These are phyloP conservation scores for Colletotrichum viniferum DNA, from an alignment of 2,329 filamentous ascomycete species.

Conservation along the genomic window DNA sequence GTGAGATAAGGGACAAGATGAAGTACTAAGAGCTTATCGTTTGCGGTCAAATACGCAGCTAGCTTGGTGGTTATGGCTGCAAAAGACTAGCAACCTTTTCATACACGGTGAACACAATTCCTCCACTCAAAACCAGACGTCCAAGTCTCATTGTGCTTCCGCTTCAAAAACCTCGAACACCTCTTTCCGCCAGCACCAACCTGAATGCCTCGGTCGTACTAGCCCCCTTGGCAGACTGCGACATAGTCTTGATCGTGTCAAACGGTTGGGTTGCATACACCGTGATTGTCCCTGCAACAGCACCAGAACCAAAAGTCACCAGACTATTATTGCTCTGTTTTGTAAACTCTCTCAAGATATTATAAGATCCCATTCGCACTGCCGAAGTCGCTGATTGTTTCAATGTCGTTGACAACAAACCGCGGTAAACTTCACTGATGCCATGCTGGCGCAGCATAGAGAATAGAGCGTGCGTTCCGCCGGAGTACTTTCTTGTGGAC, in stretches of 20 bases:
- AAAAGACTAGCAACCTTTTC: constrained; percentile 59
- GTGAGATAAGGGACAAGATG: neutral
- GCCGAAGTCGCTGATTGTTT: constrained; percentile 53
- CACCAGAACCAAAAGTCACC: constrained; percentile 66
- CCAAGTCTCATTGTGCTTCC: constrained; percentile 72
- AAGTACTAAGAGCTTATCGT: accelerated
- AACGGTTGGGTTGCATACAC: constrained; percentile 65
- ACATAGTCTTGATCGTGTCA: constrained; percentile 67
- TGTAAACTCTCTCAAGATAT: constrained; percentile 42
- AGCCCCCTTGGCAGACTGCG: constrained; percentile 62
- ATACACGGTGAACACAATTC: constrained; percentile 68
- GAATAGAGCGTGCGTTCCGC: constrained; percentile 34
- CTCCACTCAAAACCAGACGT: constrained; percentile 67
- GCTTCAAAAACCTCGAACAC: constrained; percentile 67
- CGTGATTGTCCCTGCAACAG: constrained; percentile 63
- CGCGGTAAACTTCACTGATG: constrained; percentile 46
- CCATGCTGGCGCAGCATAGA: constrained; percentile 43
- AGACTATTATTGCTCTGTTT: constrained; percentile 25
- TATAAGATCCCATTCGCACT: constrained; percentile 54
- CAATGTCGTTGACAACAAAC: constrained; percentile 47
- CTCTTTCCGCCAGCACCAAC: constrained; percentile 60
- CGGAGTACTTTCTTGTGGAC: constrained; percentile 29
- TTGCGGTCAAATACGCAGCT: neutral
- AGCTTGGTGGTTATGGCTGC: neutral
- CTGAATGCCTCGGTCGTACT: constrained; percentile 60